Conservation (phyloP, 2,329 filamentous ascomycete genomes). For the Calonectria montana region DNA sequence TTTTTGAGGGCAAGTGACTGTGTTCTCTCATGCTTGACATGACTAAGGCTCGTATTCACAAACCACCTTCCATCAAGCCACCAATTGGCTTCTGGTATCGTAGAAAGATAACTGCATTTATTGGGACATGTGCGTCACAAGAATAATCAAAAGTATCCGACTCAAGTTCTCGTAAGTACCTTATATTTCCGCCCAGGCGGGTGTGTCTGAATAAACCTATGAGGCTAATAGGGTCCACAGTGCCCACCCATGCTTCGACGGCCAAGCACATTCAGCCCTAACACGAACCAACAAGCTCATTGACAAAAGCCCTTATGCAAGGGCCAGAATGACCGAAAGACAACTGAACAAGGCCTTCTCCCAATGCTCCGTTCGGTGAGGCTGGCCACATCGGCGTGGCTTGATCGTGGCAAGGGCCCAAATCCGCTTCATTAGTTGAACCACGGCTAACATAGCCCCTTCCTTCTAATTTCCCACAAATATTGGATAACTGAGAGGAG, state of each 20-base stretch:
- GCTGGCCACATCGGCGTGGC: neutral
- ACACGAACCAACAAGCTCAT: neutral
- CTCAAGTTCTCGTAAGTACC: neutral
- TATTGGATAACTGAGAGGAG: neutral
- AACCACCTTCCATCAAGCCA: neutral
- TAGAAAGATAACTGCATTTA: no score
- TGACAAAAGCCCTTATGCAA: neutral
- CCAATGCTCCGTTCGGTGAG: neutral
- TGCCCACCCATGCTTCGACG: neutral
- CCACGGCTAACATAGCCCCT: neutral
- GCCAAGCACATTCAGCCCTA: neutral
- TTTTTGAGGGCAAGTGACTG: neutral
- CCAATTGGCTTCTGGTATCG: neutral
- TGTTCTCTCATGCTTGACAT: neutral
- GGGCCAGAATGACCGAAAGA: neutral
- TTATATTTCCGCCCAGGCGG: neutral
- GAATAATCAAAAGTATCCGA: neutral
- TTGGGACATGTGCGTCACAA: neutral
- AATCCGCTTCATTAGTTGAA: neutral
- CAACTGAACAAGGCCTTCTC: neutral
- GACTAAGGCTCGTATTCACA: neutral
- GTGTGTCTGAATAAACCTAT: neutral
- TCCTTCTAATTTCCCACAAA: neutral
- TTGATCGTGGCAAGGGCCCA: neutral
- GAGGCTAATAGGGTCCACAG: neutral